Conservation (phyloP, 805 yeast species). For the Jamesozyma spencerorum region DNA sequence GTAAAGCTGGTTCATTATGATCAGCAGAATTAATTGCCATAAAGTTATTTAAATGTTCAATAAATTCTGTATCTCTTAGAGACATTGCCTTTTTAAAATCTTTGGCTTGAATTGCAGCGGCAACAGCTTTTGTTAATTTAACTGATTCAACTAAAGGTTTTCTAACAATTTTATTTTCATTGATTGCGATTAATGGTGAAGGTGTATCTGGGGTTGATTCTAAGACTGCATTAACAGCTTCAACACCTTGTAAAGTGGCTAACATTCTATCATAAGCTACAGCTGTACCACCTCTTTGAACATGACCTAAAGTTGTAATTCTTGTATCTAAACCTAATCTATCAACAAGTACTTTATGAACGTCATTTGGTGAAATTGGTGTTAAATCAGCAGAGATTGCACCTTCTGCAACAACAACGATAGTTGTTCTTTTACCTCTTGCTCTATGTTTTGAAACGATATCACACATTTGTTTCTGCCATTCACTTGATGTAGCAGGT, state of each 20-base stretch:
- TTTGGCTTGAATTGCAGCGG: constrained; percentile 53
- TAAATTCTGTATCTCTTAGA: constrained; percentile 61
- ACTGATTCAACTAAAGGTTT: constrained; percentile 69
- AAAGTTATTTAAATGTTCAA: constrained; percentile 54
- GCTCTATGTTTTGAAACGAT: constrained; percentile 56
- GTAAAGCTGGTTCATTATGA: constrained; percentile 53
- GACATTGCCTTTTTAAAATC: constrained; percentile 64
- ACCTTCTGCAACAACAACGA: constrained; percentile 77
- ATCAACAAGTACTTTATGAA: constrained; percentile 53
- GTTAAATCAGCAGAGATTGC: constrained; percentile 62
- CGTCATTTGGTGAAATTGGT: constrained; percentile 58
- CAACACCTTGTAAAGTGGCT: constrained; percentile 76
- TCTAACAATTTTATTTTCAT: constrained; percentile 61
- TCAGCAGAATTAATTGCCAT: constrained; percentile 60
- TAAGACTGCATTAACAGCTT: constrained; percentile 67
- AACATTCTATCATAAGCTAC: constrained; percentile 64
- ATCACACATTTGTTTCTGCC: constrained; percentile 60
- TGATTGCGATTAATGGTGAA: constrained; percentile 68
- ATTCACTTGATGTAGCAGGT: constrained; percentile 53
- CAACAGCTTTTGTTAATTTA: constrained; percentile 58
- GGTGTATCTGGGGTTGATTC: constrained; percentile 62
- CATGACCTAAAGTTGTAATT: constrained; percentile 70
- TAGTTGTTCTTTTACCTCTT: constrained; percentile 69
- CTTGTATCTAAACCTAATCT: constrained; percentile 68
- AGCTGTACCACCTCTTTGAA: constrained; percentile 77